These are phyloP conservation scores for Suillus lakei DNA, from an alignment of 768 basidiomycete genomes.

Conservation along the genomic window DNA sequence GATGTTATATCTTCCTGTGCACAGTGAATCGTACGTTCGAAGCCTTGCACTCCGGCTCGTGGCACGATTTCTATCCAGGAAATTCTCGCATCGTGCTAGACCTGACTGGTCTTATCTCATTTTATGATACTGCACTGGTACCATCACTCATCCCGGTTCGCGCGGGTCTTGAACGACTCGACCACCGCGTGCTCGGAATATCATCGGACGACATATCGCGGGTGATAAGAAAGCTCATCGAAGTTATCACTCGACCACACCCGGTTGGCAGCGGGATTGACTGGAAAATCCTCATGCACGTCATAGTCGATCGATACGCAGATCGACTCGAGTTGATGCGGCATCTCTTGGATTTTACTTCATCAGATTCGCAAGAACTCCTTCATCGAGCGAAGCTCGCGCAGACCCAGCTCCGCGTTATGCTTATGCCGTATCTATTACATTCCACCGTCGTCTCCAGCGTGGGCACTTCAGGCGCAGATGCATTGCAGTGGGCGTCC, in stretches of 20 bases:
- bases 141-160: slow-evolving; percentile 28
- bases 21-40: slow-evolving; percentile 8
- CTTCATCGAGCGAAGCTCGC: slow-evolving; percentile 10
- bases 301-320: slow-evolving; percentile 45
- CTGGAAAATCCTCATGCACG: slow-evolving; percentile 44
- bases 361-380: slow-evolving; percentile 17
- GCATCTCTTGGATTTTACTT: slow-evolving; percentile 37
- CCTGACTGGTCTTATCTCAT: slow-evolving; percentile 44
- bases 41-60: slow-evolving; percentile 40
- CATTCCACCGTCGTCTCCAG: slow-evolving; percentile 12
- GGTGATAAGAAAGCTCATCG: slow-evolving; percentile 9
- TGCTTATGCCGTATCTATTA: slow-evolving; percentile 24
- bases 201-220: slow-evolving; percentile 17
- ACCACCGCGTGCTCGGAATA: slow-evolving; percentile 20
- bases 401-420: slow-evolving; percentile 24
- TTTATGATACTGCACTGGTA: slow-evolving; percentile 46
- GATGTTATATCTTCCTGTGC: not conserved
- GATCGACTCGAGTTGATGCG: slow-evolving; percentile 45
- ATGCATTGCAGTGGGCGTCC: slow-evolving; percentile 12
- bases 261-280: slow-evolving; percentile 39
- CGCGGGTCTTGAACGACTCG: slow-evolving; percentile 21
- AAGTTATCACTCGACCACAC: slow-evolving; percentile 4
- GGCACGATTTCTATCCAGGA: slow-evolving; percentile 48
- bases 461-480: not conserved
- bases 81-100: slow-evolving; percentile 50